Evolutionary conservation across 2,329 filamentous ascomycete genomes (phyloP).

Genomic region (Emergomyces orientalis): DNA sequence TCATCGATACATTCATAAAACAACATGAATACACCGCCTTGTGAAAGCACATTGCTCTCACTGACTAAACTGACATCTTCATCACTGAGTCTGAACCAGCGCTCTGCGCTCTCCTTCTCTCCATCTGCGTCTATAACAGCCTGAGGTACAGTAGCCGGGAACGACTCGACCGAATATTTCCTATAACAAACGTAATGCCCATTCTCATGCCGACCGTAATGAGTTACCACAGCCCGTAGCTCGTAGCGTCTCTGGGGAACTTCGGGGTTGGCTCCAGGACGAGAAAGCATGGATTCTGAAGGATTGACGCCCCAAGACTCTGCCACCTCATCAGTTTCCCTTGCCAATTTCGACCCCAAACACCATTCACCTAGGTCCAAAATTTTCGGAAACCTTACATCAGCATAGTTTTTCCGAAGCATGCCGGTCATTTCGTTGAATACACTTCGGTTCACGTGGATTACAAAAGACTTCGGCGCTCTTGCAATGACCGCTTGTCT

Average conservation of each 20-base stretch:
- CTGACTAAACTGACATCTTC: conserved; percentile 67
- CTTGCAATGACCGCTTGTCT: conserved; percentile 80
- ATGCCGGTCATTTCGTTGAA: conserved; percentile 76
- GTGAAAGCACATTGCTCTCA: conserved; percentile 62
- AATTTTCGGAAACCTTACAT: conserved; percentile 63
- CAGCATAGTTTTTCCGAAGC: conserved; percentile 73
- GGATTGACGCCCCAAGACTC: conserved; percentile 67
- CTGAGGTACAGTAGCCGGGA: conserved; percentile 27
- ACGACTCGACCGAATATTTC: conserved; percentile 47
- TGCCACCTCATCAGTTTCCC: conserved; percentile 29
- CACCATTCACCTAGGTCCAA: conserved; percentile 81
- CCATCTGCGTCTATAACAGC: conserved; percentile 26
- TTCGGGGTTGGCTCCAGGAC: conserved; percentile 47
- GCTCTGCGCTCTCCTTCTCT: conserved; percentile 35
- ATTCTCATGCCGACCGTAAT: conserved; percentile 85
- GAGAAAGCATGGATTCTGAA: conserved; percentile 62
- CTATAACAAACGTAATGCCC: conserved; percentile 93
- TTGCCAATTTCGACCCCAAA: conserved; percentile 48
- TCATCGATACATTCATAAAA: conserved; percentile 74
- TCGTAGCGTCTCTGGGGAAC: conserved; percentile 51
- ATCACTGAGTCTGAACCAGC: conserved; percentile 90
- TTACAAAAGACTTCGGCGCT: conserved; percentile 66
- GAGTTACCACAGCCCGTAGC: conserved; percentile 74
- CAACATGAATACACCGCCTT: conserved; percentile 88
- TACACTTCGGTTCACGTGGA: conserved; percentile 86